Base-by-base conservation (phyloP, 1,284 basidiomycete genomes). In the Hemileia vastatrix region DNA sequence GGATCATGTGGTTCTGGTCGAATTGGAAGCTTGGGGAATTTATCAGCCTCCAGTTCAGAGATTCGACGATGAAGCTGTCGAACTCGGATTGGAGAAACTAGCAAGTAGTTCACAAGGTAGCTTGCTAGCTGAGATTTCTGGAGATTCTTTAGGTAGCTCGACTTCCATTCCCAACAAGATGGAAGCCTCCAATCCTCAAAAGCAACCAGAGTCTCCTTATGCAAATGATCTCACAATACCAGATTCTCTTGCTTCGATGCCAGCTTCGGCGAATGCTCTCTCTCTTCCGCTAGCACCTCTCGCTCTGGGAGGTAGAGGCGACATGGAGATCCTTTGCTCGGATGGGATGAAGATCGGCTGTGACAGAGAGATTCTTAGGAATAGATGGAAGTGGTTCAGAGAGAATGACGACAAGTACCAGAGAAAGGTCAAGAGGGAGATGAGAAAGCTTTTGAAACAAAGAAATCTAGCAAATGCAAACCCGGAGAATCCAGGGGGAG, bases 301-400 rank as follows among this genome's bases (percentile, higher is more conserved):
- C 6, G 19, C 58, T n/a, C 44, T 71, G 21, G 70, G 70, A 9
- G 65, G 69, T 21, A 65, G 70, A 18, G n/a, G n/a, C 4, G 92
- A 96, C 76, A 96, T 95, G 71, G 89, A 92, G 72, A 80, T 97
- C 61, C 79, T 95, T 15, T 91, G 88, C 73, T 88, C 92, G 65
- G 93, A 97, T 75, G 89, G 89, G 0, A 82, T 89, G 63, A 82
- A 82, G 67, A 83, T 97, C 65, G 79, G 82, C 51, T 93, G 89
- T 74, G 90, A 90, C 21, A 82, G 90, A 48, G 84, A 83, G 72
- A 77, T 90, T 18, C 79, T 97, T 19, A 86, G 89, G 73, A 85
- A 87, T 44, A 82, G 92, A 13, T 97, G 93, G 93, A 84, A 86
- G 0, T 96, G 93, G 93, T 93, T 96, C 80, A 83, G 83, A 64